Base-by-base conservation (phyloP, 768 basidiomycete genomes). In the Leccinum uliginosum region DNA sequence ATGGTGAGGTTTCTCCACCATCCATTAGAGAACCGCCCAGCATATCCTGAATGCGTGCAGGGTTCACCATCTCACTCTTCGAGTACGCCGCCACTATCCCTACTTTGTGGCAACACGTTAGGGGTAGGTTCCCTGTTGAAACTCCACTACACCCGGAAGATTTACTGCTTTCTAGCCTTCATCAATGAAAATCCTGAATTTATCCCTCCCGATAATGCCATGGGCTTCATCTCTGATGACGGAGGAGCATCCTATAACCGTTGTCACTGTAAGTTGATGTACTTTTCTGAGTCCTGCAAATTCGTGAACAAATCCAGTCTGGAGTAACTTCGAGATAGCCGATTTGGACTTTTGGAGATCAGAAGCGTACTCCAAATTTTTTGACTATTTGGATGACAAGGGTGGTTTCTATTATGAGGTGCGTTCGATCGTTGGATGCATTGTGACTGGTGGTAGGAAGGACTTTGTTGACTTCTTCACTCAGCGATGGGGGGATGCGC, bases 351-450 rank as follows among this genome's bases (percentile, higher is more conserved):
- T 96, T 68, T 96, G 92, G 91, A 77, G 93, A 55, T 77, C 81
- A 1, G 85, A 91, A 61, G 87, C 91, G 0, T 98, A 97, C 72
- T 80, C 82, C 62, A 80, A 83, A 49, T 95, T 87, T 75, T 96
- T 96, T 64, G 83, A 91, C 27, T 81, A 82, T 68, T 80, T 96
- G 32, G 94, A 96, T 62, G 72, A 79, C 2, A 82, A 83, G 48
- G 93, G 93, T 38, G 93, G 93, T 5, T 93, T 95, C 73, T 94
- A 94, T 74, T 94, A 93, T 65, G 92, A 93, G 84, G 88, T 87
- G 27, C 10, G 75, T 67, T 11, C 14, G 24, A 51, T 60, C 6
- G 35, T 50, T 29, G 55, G 12, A 38, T n/a, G 30, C 7, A 24
- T 44, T 19, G 23, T n/a, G 23, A 11, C 19, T 29, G 32, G 23